A percentile compares a stretch with the other conserved stretches of the same genome.
These are phyloP conservation scores for Oemleria cerasiformis DNA, from an alignment of 306 rosid species.

Conservation along the genomic window DNA sequence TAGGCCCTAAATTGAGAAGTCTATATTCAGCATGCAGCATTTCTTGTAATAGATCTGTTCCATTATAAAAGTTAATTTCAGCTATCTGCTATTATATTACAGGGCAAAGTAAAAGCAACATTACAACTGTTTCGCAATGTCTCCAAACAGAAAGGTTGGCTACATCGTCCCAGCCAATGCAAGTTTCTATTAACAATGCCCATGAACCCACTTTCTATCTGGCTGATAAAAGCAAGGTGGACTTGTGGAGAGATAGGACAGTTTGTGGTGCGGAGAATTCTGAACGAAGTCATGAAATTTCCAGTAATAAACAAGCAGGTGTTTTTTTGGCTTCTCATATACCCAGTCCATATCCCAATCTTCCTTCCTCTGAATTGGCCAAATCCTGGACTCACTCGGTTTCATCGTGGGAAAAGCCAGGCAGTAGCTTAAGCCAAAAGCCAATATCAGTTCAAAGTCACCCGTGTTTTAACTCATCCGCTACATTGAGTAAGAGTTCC, in stretches of 20 bases:
- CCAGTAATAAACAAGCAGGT: slow-evolving; percentile 39
- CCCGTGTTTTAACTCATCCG: slow-evolving; percentile 41
- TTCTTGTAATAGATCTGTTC: slow-evolving; percentile 9
- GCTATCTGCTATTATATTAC: slow-evolving; percentile 29
- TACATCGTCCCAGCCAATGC: slow-evolving; percentile 48
- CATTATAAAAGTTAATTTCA: slow-evolving; percentile 5
- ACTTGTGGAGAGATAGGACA: slow-evolving; percentile 52
- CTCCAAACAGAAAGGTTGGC: slow-evolving; percentile 48
- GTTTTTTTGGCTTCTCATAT: slow-evolving; percentile 41
- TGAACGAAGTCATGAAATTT: slow-evolving; percentile 47
- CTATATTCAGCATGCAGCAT: slow-evolving; percentile 2
- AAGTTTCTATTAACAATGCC: slow-evolving; percentile 39
- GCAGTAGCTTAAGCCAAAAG: slow-evolving; percentile 57
- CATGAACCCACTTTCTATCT: slow-evolving; percentile 45
- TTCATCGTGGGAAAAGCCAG: slow-evolving; percentile 71
- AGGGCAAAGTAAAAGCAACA: slow-evolving; percentile 55
- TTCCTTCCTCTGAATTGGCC: slow-evolving; percentile 47
- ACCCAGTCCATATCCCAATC: slow-evolving; percentile 35
- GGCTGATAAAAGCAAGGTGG: slow-evolving; percentile 43
- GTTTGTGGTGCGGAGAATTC: slow-evolving; percentile 42
- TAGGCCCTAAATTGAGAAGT: slow-evolving; percentile 2
- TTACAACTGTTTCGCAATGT: slow-evolving; percentile 43
- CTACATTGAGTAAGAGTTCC: slow-evolving; percentile 45
- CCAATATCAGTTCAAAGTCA: slow-evolving; percentile 50
- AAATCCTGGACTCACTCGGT: slow-evolving; percentile 67